Conservation (phyloP, 495 filamentous ascomycete species). For the Penicillium canariense region DNA sequence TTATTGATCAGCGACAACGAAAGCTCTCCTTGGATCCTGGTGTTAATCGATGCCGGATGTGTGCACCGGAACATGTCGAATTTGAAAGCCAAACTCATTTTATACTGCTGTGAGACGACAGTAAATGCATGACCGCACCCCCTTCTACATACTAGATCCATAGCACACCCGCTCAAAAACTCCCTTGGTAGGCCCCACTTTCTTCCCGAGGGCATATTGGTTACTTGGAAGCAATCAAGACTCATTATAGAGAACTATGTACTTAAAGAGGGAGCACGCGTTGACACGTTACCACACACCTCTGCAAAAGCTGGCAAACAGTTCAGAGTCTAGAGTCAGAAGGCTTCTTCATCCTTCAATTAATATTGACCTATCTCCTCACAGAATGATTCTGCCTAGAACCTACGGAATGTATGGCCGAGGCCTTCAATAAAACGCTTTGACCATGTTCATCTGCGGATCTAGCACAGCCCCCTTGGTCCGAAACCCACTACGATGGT, state of each 20-base stretch:
- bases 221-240: background rate
- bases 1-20: too few relatives aligned
- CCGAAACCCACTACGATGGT: background rate
- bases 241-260: background rate
- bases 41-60: background rate
- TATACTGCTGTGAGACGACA: too few relatives aligned
- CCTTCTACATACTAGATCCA: too few relatives aligned
- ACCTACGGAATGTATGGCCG: background rate
- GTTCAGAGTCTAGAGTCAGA: background rate
- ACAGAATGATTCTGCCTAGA: background rate
- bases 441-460: background rate
- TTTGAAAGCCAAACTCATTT: too few relatives aligned
- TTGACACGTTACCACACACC: background rate
- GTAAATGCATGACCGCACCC: too few relatives aligned
- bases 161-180: too few relatives aligned
- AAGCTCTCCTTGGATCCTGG: background rate
- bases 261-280: background rate
- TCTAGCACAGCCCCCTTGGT: constrained; percentile 3
- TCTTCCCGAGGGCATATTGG: background rate
- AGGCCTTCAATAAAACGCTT: constrained; percentile 16
- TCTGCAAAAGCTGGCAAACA: background rate
- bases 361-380: background rate
- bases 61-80: too few relatives aligned
- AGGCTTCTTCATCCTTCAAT: background rate
- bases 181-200: too few relatives aligned